Conservation (phyloP, 2,329 filamentous ascomycete genomes). For the Graphilbum ipis-grandicollis region DNA sequence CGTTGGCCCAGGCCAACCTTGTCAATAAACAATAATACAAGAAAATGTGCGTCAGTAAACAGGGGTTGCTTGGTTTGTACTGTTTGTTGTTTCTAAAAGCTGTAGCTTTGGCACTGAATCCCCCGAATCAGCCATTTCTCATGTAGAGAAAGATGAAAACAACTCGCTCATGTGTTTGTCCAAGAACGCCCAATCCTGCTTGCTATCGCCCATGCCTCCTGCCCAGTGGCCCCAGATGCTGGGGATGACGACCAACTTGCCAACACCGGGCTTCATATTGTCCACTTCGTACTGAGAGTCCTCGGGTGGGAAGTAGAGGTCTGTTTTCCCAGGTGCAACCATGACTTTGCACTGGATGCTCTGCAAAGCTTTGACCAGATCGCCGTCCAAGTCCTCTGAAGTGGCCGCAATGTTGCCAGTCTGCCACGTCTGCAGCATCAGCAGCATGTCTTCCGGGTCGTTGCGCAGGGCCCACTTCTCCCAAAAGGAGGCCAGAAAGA, state of each 20-base stretch:
- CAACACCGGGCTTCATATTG: constrained; percentile 1
- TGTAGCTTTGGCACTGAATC: too few relatives aligned
- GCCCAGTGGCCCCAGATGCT: constrained; percentile 5
- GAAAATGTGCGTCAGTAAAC: too few relatives aligned
- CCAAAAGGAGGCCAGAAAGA: constrained; percentile 67
- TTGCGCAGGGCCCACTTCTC: constrained; percentile 43
- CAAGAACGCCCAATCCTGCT: constrained; percentile 1
- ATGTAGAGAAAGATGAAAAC: too few relatives aligned
- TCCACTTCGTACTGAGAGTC: constrained; percentile 60
- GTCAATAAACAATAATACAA: too few relatives aligned
- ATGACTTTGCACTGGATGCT: constrained; percentile 57
- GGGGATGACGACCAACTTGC: constrained; percentile 3
- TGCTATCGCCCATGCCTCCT: constrained; percentile 2
- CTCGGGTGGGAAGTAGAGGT: constrained; percentile 68
- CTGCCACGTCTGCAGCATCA: constrained; percentile 57
- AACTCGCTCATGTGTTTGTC: constrained; percentile 1
- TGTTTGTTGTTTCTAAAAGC: too few relatives aligned
- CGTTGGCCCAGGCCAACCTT: too few relatives aligned
- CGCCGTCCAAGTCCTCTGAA: constrained; percentile 48
- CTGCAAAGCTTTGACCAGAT: constrained; percentile 49
- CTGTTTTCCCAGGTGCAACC: constrained; percentile 54
- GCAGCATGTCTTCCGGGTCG: constrained; percentile 10
- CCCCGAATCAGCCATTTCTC: too few relatives aligned
- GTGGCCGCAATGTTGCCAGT: constrained; percentile 52
- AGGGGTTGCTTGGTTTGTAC: too few relatives aligned